These are phyloP conservation scores for Candida sonorensis DNA, from an alignment of 805 yeast genomes.

Conservation along the genomic window DNA sequence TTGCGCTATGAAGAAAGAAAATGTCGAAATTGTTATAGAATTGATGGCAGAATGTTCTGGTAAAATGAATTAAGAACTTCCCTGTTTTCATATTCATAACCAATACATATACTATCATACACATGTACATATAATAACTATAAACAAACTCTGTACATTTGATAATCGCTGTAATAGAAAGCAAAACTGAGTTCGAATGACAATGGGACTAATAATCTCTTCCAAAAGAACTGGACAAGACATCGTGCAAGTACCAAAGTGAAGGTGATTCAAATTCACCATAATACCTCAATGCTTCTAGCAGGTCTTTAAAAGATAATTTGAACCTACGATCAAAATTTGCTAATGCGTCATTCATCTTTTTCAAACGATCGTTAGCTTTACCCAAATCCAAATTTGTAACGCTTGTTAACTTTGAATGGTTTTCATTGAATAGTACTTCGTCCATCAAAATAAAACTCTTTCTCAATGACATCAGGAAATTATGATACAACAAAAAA, in stretches of 20 bases:
- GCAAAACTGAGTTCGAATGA: too few relatives aligned
- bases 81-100: too few relatives aligned
- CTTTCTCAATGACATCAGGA: conserved; percentile 46
- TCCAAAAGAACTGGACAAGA: conserved; percentile 28
- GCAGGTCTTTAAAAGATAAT: conserved; percentile 37
- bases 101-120: too few relatives aligned
- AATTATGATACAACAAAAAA: conserved; percentile 41
- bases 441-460: conserved; percentile 43
- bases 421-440: conserved; percentile 35
- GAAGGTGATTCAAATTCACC: conserved; percentile 46
- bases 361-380: conserved; percentile 34
- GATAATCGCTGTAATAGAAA: too few relatives aligned
- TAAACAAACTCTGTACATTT: too few relatives aligned
- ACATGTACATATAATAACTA: neutral
- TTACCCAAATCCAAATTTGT: conserved; percentile 32
- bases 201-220: too few relatives aligned
- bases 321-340: conserved; percentile 40
- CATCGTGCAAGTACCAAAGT: conserved; percentile 35
- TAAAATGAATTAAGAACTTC: conserved; percentile 13
- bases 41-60: conserved; percentile 63
- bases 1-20: conserved; percentile 70
- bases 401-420: conserved; percentile 28
- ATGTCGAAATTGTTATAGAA: conserved; percentile 59
- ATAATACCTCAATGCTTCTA: conserved; percentile 36
- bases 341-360: conserved; percentile 33